Base-by-base conservation (phyloP, 2,329 filamentous ascomycete species). In the Calonectria fujianensis region DNA sequence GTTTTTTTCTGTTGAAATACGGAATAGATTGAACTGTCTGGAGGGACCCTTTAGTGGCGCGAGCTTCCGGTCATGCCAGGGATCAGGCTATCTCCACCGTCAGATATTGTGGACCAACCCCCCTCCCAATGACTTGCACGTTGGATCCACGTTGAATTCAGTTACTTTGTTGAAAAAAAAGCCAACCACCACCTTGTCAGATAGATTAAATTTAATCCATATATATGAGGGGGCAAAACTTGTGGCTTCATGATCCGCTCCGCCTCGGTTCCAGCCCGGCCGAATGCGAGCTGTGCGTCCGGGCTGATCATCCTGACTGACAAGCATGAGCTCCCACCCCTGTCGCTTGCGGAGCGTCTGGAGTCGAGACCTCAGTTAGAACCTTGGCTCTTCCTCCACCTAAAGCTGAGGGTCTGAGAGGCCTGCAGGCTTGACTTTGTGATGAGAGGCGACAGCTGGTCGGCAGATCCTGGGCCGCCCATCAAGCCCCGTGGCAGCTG, bases 401-500 rank as follows among this genome's bases (percentile, higher is more conserved):
- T 14, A 41, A 69, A 48, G 29, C 66, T 65, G 57, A 73, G 57
- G 45, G 50, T 48, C n/a, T 7, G 31, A 48, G 41, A 63, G 68
- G 68, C 64, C n/a, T 67, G 57, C 54, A 68, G 54, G 54, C 54
- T 54, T 69, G 65, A 27, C 48, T 54, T 65, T 57, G n/a, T 41
- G 57, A 63, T 37, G 57, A 41, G 70, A 63, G 35, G 48, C 64
- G 35, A 52, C 71, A 50, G 41, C 51, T 57, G 57, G 45, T 54
- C 29, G 16, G 48, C 39, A 66, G 71, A 73, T 51, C 66, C 66
- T 73, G 71, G 71, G 39, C 32, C 29, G 50, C 32, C 50, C 48
- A 51, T 41, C 50, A 27, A n/a, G 48, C 48, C 66, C 57, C 37
- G 66, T 39, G 39, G 45, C 45, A 57, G 54, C 48, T 50, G 50